Evolutionary conservation across 169 alveolate genomes (phyloP).

Genomic region (Condylostoma magnum): DNA sequence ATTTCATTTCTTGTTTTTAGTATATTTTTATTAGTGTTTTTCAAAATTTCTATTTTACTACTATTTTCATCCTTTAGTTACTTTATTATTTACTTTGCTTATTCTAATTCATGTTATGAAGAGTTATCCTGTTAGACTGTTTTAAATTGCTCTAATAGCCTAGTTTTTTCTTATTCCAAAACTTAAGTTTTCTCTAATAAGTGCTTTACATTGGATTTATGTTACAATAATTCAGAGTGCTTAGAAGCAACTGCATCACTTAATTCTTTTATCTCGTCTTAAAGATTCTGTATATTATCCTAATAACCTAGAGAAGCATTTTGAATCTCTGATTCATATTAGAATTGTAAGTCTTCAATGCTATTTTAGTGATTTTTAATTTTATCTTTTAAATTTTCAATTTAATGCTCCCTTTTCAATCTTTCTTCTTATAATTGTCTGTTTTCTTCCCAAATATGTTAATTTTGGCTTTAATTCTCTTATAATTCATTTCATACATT

Average conservation of each 20-base stretch:
- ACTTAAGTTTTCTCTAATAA: too few relatives aligned
- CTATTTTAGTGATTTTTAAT: not conserved
- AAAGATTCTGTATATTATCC: too few relatives aligned
- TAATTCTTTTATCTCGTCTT: too few relatives aligned
- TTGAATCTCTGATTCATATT: not conserved
- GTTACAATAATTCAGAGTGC: too few relatives aligned
- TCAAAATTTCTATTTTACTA: constrained; percentile 25
- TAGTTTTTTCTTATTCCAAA: too few relatives aligned
- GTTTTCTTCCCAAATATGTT: not conserved
- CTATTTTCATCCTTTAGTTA: constrained; percentile 14
- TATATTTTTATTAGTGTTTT: constrained; percentile 29
- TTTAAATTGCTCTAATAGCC: too few relatives aligned
- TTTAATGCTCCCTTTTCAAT: not conserved
- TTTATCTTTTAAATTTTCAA: constrained; percentile 15
- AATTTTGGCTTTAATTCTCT: not conserved
- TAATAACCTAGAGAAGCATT: too few relatives aligned
- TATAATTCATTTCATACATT: not conserved
- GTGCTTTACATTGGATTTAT: too few relatives aligned
- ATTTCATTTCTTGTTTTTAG: constrained; percentile 22
- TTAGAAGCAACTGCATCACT: too few relatives aligned
- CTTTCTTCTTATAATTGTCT: not conserved
- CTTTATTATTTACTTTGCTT: not conserved
- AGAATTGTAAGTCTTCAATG: not conserved
- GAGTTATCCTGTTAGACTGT: too few relatives aligned
- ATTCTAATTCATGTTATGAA: not conserved